Percentiles rank a stretch among this genome's conserved stretches.
Conservation (phyloP, 805 yeast genomes). For the Debaryomyces castellii region DNA sequence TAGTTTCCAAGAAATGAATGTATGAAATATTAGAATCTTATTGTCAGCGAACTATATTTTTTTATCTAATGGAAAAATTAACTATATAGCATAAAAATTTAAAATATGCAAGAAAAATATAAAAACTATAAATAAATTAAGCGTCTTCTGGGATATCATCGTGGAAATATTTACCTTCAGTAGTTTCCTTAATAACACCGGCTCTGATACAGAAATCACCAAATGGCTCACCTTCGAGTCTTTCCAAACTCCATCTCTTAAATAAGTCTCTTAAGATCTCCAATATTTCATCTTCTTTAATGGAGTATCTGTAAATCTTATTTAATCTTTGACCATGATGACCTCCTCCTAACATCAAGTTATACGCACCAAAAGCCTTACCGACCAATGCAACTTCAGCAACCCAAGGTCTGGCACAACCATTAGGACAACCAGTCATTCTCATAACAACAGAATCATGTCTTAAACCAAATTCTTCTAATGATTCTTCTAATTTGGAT, state of each 20-base stretch:
- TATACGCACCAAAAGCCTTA: slow-evolving; percentile 90
- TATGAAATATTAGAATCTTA: too few species aligned
- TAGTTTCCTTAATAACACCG: slow-evolving; percentile 85
- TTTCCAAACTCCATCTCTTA: slow-evolving; percentile 91
- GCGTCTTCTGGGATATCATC: slow-evolving; percentile 87
- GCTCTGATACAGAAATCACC: slow-evolving; percentile 89
- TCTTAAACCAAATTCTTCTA: slow-evolving; percentile 90
- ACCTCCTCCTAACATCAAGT: slow-evolving; percentile 94
- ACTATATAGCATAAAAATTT: not conserved
- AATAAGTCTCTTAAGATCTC: slow-evolving; percentile 78
- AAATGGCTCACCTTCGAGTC: slow-evolving; percentile 88
- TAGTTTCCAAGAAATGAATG: too few species aligned
- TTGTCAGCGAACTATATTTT: not conserved
- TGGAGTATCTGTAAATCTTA: slow-evolving; percentile 82
- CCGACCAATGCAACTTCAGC: slow-evolving; percentile 96
- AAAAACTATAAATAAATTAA: slow-evolving; percentile 13
- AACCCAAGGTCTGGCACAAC: slow-evolving; percentile 98
- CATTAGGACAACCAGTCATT: slow-evolving; percentile 99
- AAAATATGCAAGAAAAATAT: not conserved
- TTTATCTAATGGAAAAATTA: not conserved
- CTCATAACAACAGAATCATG: slow-evolving; percentile 95
- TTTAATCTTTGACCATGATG: slow-evolving; percentile 90
- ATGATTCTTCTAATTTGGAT: slow-evolving; percentile 75
- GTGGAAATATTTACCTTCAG: slow-evolving; percentile 92
- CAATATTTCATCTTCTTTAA: slow-evolving; percentile 87